These are phyloP conservation scores for Lactifluus hygrophoroides DNA, from an alignment of 768 basidiomycete genomes.

Conservation along the genomic window DNA sequence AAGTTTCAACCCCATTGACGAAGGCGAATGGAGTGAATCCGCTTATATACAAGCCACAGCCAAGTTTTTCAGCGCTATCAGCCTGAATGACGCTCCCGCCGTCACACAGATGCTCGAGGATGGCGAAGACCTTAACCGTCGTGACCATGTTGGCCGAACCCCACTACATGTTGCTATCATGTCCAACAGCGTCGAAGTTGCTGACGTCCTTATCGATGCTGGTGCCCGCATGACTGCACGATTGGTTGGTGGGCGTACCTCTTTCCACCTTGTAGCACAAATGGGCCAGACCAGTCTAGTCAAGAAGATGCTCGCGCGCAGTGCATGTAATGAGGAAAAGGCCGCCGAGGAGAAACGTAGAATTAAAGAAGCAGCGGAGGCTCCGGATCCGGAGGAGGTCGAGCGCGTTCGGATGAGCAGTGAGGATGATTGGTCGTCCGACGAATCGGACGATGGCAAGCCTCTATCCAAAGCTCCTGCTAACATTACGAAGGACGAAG, in stretches of 20 bases:
- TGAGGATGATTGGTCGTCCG: constrained; percentile 20
- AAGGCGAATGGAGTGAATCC: constrained; percentile 55
- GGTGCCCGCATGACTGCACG: constrained; percentile 48
- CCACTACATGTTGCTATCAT: constrained; percentile 51
- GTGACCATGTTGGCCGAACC: constrained; percentile 57
- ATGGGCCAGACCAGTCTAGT: constrained; percentile 35
- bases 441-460: constrained; percentile 6
- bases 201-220: constrained; percentile 43
- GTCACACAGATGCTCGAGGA: constrained; percentile 36
- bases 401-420: constrained; percentile 20
- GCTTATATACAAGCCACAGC: constrained; percentile 49
- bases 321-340: constrained; percentile 28
- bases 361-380: constrained; percentile 11
- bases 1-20: constrained; percentile 59
- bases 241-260: constrained; percentile 46
- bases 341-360: constrained; percentile 22
- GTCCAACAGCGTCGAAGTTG: constrained; percentile 37
- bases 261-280: constrained; percentile 51
- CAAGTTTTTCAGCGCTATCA: constrained; percentile 50
- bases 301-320: constrained; percentile 43
- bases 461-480: constrained; percentile 22
- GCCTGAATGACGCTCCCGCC: constrained; percentile 32
- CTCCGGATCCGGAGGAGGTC: neutral
- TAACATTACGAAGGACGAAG: constrained; percentile 23
- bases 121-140: constrained; percentile 39